Percentiles rank a stretch among this genome's conserved stretches.
Evolutionary conservation across 129 eudicot species (phyloP).

Genomic region (Arctium minus): DNA sequence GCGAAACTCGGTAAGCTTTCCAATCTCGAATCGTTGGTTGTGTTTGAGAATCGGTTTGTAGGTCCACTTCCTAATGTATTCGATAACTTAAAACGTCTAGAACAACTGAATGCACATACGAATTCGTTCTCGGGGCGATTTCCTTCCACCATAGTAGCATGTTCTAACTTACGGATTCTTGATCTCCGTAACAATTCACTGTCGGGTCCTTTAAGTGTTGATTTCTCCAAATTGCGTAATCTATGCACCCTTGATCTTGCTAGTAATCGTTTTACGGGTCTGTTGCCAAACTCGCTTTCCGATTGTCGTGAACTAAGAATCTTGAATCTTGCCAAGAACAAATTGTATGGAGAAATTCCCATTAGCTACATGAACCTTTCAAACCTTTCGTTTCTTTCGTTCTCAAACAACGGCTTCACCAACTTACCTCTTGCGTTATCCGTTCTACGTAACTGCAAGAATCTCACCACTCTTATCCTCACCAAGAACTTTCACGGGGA

Average conservation of each 20-base stretch:
- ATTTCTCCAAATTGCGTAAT: conserved; percentile 57
- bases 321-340: conserved; percentile 75
- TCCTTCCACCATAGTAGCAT: conserved; percentile 63
- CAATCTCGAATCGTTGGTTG: conserved; percentile 44
- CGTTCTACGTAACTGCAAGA: conserved; percentile 55
- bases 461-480: conserved; percentile 78
- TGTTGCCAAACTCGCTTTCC: conserved; percentile 70
- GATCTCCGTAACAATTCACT: conserved; percentile 91
- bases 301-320: conserved; percentile 57
- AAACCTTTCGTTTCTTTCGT: conserved; percentile 58
- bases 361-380: conserved; percentile 51
- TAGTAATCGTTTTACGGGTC: conserved; percentile 59
- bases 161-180: conserved; percentile 53
- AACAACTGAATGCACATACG: conserved; percentile 56
- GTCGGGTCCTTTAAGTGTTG: conserved; percentile 46
- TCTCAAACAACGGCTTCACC: conserved; percentile 73
- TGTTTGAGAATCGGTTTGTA: conserved; percentile 51
- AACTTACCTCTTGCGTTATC: conserved; percentile 57
- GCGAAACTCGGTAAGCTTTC: conserved; percentile 68
- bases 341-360: conserved; percentile 68
- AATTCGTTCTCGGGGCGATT: conserved; percentile 71
- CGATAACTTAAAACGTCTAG: conserved; percentile 47
- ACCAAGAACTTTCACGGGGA: conserved; percentile 82
- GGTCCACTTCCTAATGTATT: conserved; percentile 85
- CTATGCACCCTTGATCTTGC: conserved; percentile 74